phyloP scores from a whole-genome alignment of 2,329 filamentous ascomycete species.

The Trichoderma lentiforme region DNA sequence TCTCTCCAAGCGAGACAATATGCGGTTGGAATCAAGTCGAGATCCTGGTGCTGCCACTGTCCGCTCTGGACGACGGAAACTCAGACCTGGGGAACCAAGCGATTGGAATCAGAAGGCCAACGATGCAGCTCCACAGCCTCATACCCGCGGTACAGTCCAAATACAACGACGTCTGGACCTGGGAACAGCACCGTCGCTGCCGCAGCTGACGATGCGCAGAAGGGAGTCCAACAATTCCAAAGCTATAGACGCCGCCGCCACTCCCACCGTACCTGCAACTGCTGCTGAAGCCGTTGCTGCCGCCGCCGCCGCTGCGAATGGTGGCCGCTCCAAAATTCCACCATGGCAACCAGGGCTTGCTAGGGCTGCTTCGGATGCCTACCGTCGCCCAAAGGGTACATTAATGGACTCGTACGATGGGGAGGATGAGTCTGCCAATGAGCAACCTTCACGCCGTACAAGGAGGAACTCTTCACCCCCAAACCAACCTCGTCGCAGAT shows the following conservation, averaged over 20 bases:
- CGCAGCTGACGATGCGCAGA: slow-evolving; percentile 26
- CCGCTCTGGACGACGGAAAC: slow-evolving; percentile 29
- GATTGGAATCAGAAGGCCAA: slow-evolving; percentile 23
- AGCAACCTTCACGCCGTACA: slow-evolving; percentile 9
- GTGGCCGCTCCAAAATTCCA: slow-evolving; percentile 27
- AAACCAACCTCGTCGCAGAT: slow-evolving; percentile 5
- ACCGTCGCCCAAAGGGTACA: slow-evolving; percentile 30
- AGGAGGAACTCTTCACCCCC: slow-evolving; percentile 19
- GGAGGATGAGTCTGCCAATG: slow-evolving; percentile 17
- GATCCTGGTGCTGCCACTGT: slow-evolving; percentile 29
- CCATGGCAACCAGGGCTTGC: slow-evolving; percentile 27
- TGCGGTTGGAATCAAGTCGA: slow-evolving; percentile 33
- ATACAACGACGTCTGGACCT: slow-evolving; percentile 30
- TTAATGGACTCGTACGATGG: slow-evolving; percentile 20
- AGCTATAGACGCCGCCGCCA: slow-evolving; percentile 29
- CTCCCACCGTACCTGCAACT: not conserved
- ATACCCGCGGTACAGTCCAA: slow-evolving; percentile 25
- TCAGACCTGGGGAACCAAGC: slow-evolving; percentile 21
- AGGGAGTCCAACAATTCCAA: slow-evolving; percentile 26
- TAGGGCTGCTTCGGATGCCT: slow-evolving; percentile 31
- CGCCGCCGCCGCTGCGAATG: not conserved
- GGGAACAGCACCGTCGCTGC: slow-evolving; percentile 2
- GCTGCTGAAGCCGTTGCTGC: not conserved
- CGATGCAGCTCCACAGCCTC: slow-evolving; percentile 30
- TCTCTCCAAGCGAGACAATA: slow-evolving; percentile 10